Percentiles rank a stretch among this genome's conserved stretches.
phyloP scores from a whole-genome alignment of 345 rosid genomes.

The Lumnitzera littorea region DNA sequence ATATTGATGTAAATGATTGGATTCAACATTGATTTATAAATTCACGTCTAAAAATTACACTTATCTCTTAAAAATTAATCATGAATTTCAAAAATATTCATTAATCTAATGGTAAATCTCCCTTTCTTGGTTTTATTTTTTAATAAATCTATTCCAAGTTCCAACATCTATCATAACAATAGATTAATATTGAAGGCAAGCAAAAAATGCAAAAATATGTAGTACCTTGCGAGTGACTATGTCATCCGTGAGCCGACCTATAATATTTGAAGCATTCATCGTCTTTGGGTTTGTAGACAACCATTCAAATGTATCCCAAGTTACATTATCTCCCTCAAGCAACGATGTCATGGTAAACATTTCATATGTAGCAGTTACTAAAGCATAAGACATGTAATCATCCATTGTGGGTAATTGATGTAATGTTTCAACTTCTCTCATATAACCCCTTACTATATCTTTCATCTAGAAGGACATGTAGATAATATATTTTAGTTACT shows the following conservation, averaged over 20 bases:
- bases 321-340: conserved; percentile 8
- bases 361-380: neutral
- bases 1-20: too few species aligned
- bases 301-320: conserved; percentile 15
- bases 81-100: too few species aligned
- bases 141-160: too few species aligned
- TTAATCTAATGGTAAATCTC: too few species aligned
- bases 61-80: too few species aligned
- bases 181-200: too few species aligned
- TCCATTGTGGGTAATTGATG: conserved; percentile 18
- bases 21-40: too few species aligned
- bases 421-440: conserved; percentile 10
- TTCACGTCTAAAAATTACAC: too few species aligned
- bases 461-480: conserved; percentile 15
- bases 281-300: conserved; percentile 2
- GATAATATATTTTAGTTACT: too few species aligned
- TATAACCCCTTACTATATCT: neutral
- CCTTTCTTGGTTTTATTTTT: too few species aligned
- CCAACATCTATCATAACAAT: too few species aligned
- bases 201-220: too few species aligned
- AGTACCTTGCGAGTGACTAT: conserved; percentile 10
- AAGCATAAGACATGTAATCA: conserved; percentile 18
- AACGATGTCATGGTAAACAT: conserved; percentile 1
- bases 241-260: conserved; percentile 15
- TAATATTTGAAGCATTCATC: neutral